Evolutionary conservation across 83 land plant genomes (phyloP), one percentile per base, ranked within the genome.

Genomic region (Thuja plicata): DNA sequence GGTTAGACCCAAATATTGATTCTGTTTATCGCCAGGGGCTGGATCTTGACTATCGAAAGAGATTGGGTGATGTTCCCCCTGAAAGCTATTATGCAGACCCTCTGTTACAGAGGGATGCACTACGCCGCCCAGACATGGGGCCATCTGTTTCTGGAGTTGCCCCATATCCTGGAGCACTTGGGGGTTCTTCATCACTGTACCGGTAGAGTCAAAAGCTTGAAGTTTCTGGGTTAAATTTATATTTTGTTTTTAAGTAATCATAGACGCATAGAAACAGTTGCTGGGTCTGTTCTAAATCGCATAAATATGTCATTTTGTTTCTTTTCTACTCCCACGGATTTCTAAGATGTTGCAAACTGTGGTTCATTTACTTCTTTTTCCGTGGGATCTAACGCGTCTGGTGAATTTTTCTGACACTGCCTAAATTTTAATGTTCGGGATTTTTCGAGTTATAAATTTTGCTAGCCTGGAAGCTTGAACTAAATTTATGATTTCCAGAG

Each of bases 61-160:
- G 38, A 8, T 11, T 52, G 8, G 40, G 24, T 15, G 86, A 84
- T 37, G 86, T 48, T 13, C 40, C 86, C 15, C 3, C 86, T 34
- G 86, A 84, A 32, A 84, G 62, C 86, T 84, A 84, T 15, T 84
- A 52, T 52, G 21, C 86, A 50, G 60, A 84, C 34, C 57, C 86
- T 84, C 86, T 84, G 17, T 1, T 45, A n/a, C 85, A 82, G 52
- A 82, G 60, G 34, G 86, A 84, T 84, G 0, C 43, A 13, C 54
- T 84, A 52, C 62, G 86, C 2, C 62, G 86, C 1, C 11, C 86
- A 32, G 86, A 84, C 38, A 5, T 52, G 7, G 62, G 38, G 21
- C 8, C 62, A 6, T 7, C 86, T 50, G 62, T 34, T 84, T 32
- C 86, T 84, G 62, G 62, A 32, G 40, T 0, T 52, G 17, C 86